Conservation (phyloP, 495 filamentous ascomycete species). For the Penicillium simplicissimum region DNA sequence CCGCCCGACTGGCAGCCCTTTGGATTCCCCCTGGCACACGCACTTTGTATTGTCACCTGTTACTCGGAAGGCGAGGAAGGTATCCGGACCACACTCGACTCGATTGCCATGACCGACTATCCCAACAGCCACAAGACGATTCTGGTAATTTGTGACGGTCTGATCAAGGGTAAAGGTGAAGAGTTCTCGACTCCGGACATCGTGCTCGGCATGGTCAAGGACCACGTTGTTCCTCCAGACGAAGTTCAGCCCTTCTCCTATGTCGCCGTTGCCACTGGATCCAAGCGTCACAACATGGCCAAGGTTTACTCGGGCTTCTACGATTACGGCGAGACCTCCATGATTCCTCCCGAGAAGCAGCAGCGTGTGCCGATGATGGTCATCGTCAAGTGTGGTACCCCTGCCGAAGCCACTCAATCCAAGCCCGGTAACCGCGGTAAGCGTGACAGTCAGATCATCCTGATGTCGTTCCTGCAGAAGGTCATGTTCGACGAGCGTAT, state of each 20-base stretch:
- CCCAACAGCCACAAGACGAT: constrained; percentile 98
- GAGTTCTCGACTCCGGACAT: constrained; percentile 86
- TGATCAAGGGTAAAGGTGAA: constrained; percentile 97
- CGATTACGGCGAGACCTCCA: constrained; percentile 82
- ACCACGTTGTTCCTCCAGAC: constrained; percentile 73
- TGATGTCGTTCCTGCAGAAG: constrained; percentile 99
- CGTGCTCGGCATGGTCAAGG: constrained; percentile 89
- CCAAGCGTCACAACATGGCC: constrained; percentile 99
- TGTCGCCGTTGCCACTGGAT: constrained; percentile 92
- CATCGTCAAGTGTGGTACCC: constrained; percentile 93
- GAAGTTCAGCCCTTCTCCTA: constrained; percentile 91
- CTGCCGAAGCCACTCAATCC: constrained; percentile 72
- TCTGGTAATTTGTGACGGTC: constrained; percentile 93
- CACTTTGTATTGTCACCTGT: constrained; percentile 92
- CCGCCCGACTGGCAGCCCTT: constrained; percentile 96
- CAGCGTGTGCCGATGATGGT: constrained; percentile 99
- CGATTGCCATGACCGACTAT: constrained; percentile 96
- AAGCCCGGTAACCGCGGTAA: constrained; percentile 98
- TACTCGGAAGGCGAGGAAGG: constrained; percentile 97
- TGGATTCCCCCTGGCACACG: constrained; percentile 90
- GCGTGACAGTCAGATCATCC: constrained; percentile 96
- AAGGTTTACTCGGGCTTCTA: constrained; percentile 98
- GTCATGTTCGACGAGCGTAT: constrained; percentile 99
- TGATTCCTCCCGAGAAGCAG: constrained; percentile 82
- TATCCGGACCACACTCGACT: constrained; percentile 91